Evolutionary conservation across 257 asterid species (phyloP).

Genomic region (Buddleja alternifolia): DNA sequence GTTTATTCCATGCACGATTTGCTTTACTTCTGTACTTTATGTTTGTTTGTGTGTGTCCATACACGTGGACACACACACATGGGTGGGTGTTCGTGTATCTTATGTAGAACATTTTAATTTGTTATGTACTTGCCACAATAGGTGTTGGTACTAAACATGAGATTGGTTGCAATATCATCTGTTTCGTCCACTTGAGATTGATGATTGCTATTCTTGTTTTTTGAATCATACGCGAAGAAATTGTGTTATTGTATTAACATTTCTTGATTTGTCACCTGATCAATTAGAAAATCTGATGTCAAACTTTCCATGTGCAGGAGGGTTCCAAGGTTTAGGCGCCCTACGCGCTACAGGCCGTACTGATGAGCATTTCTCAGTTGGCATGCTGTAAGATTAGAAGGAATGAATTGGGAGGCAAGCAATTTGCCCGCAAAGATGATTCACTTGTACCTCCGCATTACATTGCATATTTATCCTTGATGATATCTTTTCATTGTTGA

Average conservation of each 20-base stretch:
- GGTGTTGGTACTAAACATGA: neutral
- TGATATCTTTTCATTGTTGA: slow-evolving; percentile 21
- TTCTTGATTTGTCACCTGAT: neutral
- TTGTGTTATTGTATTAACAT: slow-evolving; percentile 4
- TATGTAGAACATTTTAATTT: neutral
- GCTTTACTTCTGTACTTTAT: neutral
- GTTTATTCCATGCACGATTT: neutral
- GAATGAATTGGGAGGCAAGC: slow-evolving; percentile 27
- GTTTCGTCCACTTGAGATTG: neutral
- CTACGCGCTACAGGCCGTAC: slow-evolving; percentile 70
- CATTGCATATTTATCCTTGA: slow-evolving; percentile 18
- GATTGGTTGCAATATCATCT: neutral
- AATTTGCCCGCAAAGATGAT: slow-evolving; percentile 17
- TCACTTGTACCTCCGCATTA: slow-evolving; percentile 19
- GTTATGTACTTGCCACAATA: slow-evolving; percentile 2
- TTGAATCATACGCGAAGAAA: neutral
- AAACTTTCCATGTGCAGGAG: slow-evolving; percentile 48
- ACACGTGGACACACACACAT: neutral
- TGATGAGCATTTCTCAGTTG: slow-evolving; percentile 32
- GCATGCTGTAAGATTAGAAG: slow-evolving; percentile 29
- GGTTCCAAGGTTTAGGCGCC: slow-evolving; percentile 67
- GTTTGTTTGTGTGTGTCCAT: too few species aligned
- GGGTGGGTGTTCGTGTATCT: neutral
- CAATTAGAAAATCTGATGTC: slow-evolving; percentile 17
- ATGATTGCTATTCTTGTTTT: neutral